phyloP scores from a whole-genome alignment of 805 yeast genomes.

The Kodamaea lidongshanica region DNA sequence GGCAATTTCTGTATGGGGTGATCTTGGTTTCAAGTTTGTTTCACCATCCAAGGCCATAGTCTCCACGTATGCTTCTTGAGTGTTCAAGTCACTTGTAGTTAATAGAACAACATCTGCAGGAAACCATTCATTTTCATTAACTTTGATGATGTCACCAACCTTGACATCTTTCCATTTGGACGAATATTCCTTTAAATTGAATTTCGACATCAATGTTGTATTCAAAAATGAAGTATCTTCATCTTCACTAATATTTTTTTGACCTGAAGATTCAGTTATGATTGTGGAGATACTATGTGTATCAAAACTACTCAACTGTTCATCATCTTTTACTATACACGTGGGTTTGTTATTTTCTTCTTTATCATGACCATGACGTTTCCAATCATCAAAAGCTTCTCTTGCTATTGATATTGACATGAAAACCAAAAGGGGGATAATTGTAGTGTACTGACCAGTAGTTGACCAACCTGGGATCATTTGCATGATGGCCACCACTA shows the following conservation, averaged over 20 bases:
- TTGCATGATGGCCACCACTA: conserved; percentile 86
- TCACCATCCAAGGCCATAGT: conserved; percentile 99
- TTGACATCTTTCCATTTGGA: conserved; percentile 66
- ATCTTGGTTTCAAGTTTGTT: conserved; percentile 76
- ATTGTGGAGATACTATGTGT: conserved; percentile 35
- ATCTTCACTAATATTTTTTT: conserved; percentile 5
- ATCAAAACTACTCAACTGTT: conserved; percentile 24
- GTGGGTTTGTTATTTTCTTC: conserved; percentile 61
- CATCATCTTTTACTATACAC: conserved; percentile 26
- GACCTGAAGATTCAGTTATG: conserved; percentile 31
- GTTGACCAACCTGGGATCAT: conserved; percentile 97
- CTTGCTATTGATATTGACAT: conserved; percentile 84
- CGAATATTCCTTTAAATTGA: conserved; percentile 28
- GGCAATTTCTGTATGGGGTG: conserved; percentile 60
- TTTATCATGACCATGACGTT: conserved; percentile 78
- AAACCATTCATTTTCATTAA: conserved; percentile 80
- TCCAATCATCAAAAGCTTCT: conserved; percentile 91
- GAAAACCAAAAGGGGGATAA: conserved; percentile 79
- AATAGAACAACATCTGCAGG: conserved; percentile 86
- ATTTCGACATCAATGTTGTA: conserved; percentile 17
- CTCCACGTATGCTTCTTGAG: conserved; percentile 68
- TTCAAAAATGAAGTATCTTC: conserved; percentile 11
- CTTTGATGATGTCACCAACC: conserved; percentile 81
- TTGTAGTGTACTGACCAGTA: conserved; percentile 92
- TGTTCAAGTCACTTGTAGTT: conserved; percentile 55